These are phyloP conservation scores for Zychaea mexicana DNA, from an alignment of 371 early-diverging fungal species.

Conservation along the genomic window DNA sequence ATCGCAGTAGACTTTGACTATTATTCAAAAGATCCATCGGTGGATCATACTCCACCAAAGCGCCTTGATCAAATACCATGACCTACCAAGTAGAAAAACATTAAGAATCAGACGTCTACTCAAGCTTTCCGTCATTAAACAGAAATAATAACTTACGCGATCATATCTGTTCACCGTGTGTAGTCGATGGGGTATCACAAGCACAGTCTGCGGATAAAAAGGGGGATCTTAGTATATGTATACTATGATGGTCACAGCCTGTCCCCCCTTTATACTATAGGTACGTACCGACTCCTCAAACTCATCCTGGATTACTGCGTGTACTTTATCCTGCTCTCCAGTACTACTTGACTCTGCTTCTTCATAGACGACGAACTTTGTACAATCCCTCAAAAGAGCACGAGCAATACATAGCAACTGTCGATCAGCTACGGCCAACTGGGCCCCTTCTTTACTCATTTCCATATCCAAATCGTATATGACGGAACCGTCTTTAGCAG, in stretches of 20 bases:
- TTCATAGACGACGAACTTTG: slow-evolving; percentile 77
- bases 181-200: slow-evolving; percentile 84
- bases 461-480: slow-evolving; percentile 59
- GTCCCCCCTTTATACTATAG: background rate
- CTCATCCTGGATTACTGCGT: slow-evolving; percentile 78
- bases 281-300: slow-evolving; percentile 64
- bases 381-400: slow-evolving; percentile 71
- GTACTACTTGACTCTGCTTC: slow-evolving; percentile 68
- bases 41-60: slow-evolving; percentile 78
- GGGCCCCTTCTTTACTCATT: slow-evolving; percentile 60
- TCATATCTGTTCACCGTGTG: slow-evolving; percentile 68
- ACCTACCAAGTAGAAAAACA: slow-evolving; percentile 26
- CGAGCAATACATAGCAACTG: slow-evolving; percentile 84
- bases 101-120: slow-evolving; percentile 22
- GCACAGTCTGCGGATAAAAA: slow-evolving; percentile 60
- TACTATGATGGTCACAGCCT: too few species aligned
- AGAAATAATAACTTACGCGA: slow-evolving; percentile 21
- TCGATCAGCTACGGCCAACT: slow-evolving; percentile 80
- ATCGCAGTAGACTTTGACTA: slow-evolving; percentile 30
- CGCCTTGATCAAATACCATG: slow-evolving; percentile 67
- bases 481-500: slow-evolving; percentile 26
- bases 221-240: background rate
- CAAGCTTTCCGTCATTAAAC: background rate
- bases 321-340: slow-evolving; percentile 78
- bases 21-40: slow-evolving; percentile 47